Evolutionary conservation across 2,329 filamentous ascomycete genomes (phyloP).

Genomic region (Ophiostoma novo-ulmi): DNA sequence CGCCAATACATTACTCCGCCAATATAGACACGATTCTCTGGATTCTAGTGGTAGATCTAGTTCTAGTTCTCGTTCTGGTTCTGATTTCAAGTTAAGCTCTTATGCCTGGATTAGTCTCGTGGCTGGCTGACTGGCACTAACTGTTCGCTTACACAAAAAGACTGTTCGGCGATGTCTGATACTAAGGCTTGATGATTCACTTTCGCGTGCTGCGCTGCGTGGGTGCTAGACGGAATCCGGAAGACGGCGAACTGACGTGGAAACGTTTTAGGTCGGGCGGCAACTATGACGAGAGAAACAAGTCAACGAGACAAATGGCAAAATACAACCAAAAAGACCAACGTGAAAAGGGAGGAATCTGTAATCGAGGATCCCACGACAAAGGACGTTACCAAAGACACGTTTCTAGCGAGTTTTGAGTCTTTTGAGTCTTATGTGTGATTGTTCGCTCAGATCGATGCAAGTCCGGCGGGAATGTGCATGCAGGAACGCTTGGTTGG

Average conservation of each 20-base stretch:
- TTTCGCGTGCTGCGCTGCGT: slow-evolving; percentile 3
- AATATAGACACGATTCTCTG: too few species aligned
- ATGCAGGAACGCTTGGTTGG: slow-evolving; percentile 7
- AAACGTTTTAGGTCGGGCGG: background rate
- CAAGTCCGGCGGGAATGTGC: slow-evolving; percentile 6
- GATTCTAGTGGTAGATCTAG: too few species aligned
- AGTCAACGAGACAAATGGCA: background rate
- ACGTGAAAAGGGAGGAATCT: slow-evolving; percentile 3
- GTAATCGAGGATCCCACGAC: background rate
- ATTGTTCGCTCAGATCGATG: slow-evolving; percentile 3
- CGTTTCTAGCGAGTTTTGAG: background rate
- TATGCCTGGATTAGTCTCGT: background rate
- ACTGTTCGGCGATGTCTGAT: slow-evolving; percentile 10
- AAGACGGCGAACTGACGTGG: slow-evolving; percentile 7
- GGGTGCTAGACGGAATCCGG: slow-evolving; percentile 5
- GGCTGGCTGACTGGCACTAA: background rate
- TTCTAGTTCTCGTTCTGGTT: too few species aligned
- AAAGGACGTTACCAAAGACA: slow-evolving; percentile 4
- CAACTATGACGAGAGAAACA: background rate
- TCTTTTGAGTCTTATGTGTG: background rate
- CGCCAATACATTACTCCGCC: background rate
- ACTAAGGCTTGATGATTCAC: background rate
- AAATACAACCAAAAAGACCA: background rate
- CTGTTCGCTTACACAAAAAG: slow-evolving; percentile 3
- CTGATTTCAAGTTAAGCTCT: background rate